phyloP scores from a whole-genome alignment of 495 filamentous ascomycete species.

The Lophiostoma macrostomum region DNA sequence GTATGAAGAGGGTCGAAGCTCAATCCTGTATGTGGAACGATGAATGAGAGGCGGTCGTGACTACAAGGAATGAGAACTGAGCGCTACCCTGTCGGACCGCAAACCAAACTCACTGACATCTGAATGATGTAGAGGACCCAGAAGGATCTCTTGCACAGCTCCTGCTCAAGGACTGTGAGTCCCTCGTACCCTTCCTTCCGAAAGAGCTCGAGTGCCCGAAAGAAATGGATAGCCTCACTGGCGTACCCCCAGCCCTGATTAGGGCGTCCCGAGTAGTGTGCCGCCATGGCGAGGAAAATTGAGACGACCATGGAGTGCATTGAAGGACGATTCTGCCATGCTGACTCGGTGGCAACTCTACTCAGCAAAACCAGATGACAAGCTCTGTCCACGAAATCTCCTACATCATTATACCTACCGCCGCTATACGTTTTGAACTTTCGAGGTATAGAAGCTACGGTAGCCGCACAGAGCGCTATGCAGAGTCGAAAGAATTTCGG shows the following conservation, averaged over 20 bases:
- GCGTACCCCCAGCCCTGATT: slow-evolving; percentile 8
- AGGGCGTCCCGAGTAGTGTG: neutral
- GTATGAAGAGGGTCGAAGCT: slow-evolving; percentile 7
- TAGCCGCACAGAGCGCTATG: slow-evolving; percentile 5
- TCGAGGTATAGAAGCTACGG: slow-evolving; percentile 2
- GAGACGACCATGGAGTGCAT: neutral
- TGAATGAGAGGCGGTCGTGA: slow-evolving; percentile 6
- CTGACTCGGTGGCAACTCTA: neutral
- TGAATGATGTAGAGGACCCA: slow-evolving; percentile 7
- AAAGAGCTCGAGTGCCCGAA: neutral
- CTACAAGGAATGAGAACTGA: neutral
- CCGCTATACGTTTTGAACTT: neutral
- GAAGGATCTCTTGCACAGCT: slow-evolving; percentile 3
- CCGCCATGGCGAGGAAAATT: neutral
- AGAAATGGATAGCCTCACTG: slow-evolving; percentile 7
- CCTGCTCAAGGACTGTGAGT: neutral
- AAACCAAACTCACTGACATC: neutral
- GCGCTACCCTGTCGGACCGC: neutral
- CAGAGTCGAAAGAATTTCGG: slow-evolving; percentile 8
- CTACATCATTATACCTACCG: neutral
- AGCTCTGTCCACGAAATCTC: neutral
- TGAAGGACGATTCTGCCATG: neutral
- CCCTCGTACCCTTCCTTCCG: neutral
- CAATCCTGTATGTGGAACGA: slow-evolving; percentile 5
- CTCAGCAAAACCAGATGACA: neutral